Conservation (phyloP, 2,329 filamentous ascomycete genomes). For the Colletotrichum spaethianum region DNA sequence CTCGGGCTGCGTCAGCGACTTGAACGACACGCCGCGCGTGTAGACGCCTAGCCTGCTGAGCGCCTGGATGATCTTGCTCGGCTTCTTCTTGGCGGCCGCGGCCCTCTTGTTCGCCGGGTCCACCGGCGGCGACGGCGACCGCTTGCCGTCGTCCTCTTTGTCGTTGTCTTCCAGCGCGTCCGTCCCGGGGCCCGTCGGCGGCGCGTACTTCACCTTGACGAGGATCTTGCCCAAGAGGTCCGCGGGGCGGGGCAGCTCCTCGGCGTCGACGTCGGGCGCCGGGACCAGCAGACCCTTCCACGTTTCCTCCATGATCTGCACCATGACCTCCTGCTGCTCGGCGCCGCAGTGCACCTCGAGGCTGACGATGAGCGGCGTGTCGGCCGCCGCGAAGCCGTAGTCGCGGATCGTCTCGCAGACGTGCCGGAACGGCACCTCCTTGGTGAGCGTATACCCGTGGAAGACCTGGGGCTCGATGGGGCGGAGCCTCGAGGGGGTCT, state of each 20-base stretch:
- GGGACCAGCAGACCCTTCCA: constrained; percentile 84
- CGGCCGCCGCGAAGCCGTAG: constrained; percentile 80
- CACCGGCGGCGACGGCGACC: constrained; percentile 42
- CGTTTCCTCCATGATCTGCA: constrained; percentile 88
- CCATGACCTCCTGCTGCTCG: constrained; percentile 91
- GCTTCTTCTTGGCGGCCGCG: constrained; percentile 54
- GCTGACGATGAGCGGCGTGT: constrained; percentile 92
- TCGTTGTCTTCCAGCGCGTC: constrained; percentile 51
- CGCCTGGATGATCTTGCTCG: constrained; percentile 77
- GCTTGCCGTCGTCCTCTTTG: constrained; percentile 53
- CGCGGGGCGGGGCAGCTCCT: constrained; percentile 75
- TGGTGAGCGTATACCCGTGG: constrained; percentile 92
- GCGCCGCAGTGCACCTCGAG: constrained; percentile 89
- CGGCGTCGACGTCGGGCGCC: constrained; percentile 60
- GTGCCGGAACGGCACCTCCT: constrained; percentile 86
- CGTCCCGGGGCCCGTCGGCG: constrained; percentile 54
- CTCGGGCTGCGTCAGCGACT: constrained; percentile 80
- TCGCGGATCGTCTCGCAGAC: constrained; percentile 87
- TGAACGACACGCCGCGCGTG: constrained; percentile 87
- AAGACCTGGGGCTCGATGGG: constrained; percentile 81
- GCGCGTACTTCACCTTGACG: constrained; percentile 83
- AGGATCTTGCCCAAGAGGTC: constrained; percentile 84
- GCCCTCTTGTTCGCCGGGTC: constrained; percentile 55
- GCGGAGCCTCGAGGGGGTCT: constrained; percentile 46
- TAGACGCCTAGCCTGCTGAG: constrained; percentile 86